Percentiles rank a stretch among this genome's conserved stretches.
These are phyloP conservation scores for Aspergillus versicolor DNA, from an alignment of 2,329 filamentous ascomycete genomes.

Conservation along the genomic window DNA sequence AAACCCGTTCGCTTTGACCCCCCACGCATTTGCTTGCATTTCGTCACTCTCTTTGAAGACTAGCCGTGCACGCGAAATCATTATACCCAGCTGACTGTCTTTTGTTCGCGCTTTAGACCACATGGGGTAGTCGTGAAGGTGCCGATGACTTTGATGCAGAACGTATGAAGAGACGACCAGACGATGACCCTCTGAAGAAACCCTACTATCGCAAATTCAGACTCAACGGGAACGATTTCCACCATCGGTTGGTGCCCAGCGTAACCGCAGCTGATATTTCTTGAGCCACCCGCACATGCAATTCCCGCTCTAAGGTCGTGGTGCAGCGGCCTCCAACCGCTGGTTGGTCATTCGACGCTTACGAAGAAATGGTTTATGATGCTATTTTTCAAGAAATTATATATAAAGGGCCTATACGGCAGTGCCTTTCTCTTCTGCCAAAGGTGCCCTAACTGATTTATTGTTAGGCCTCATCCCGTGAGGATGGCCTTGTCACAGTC, in stretches of 20 bases:
- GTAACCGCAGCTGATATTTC: slow-evolving; percentile 1
- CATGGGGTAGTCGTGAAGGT: slow-evolving; percentile 91
- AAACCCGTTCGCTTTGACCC: too few species aligned
- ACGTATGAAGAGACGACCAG: slow-evolving; percentile 56
- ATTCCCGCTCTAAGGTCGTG: background rate
- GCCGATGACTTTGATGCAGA: slow-evolving; percentile 79
- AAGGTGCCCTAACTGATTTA: background rate
- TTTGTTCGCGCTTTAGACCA: slow-evolving; percentile 61
- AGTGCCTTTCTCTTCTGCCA: background rate
- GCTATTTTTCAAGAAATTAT: background rate
- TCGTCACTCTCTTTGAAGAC: background rate
- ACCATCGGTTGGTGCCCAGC: slow-evolving; percentile 1
- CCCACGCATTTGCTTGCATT: too few species aligned
- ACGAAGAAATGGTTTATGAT: slow-evolving; percentile 13
- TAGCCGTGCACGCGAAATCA: background rate
- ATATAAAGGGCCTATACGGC: background rate
- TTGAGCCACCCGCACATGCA: background rate
- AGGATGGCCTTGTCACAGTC: slow-evolving; percentile 3
- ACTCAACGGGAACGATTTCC: slow-evolving; percentile 23
- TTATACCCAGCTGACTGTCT: slow-evolving; percentile 5
- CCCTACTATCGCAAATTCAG: slow-evolving; percentile 32
- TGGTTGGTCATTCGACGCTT: background rate
- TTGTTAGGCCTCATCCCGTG: background rate
- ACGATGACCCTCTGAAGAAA: slow-evolving; percentile 34
- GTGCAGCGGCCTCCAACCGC: background rate